A percentile compares a stretch with the other conserved stretches of the same genome.
Evolutionary conservation across 805 yeast species (phyloP).

Genomic region (Sporopachydermia lactativora): DNA sequence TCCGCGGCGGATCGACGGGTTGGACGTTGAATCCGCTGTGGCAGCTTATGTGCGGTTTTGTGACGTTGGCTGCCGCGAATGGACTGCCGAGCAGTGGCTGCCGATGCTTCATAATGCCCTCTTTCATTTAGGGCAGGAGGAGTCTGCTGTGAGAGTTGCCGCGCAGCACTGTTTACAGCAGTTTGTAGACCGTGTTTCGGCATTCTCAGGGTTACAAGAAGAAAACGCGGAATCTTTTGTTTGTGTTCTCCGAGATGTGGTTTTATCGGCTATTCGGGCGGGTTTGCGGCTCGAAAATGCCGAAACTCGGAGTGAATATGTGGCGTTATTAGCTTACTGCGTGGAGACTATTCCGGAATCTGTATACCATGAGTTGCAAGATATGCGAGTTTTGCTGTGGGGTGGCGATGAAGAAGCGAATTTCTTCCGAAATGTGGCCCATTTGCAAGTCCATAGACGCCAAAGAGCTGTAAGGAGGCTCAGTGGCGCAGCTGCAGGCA

Average conservation of each 20-base stretch:
- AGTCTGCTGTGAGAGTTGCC: slow-evolving; percentile 66
- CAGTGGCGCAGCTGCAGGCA: slow-evolving; percentile 21
- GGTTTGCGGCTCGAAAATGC: slow-evolving; percentile 55
- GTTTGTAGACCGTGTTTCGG: too few relatives aligned
- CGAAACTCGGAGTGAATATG: slow-evolving; percentile 55
- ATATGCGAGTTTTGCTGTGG: slow-evolving; percentile 48
- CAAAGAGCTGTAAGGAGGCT: slow-evolving; percentile 68
- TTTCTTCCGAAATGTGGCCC: slow-evolving; percentile 62
- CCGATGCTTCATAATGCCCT: slow-evolving; percentile 61
- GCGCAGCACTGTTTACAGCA: slow-evolving; percentile 48
- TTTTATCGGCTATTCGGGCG: slow-evolving; percentile 50
- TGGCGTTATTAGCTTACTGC: slow-evolving; percentile 49
- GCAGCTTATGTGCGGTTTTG: slow-evolving; percentile 52
- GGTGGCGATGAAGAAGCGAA: slow-evolving; percentile 73
- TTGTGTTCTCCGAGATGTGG: slow-evolving; percentile 31
- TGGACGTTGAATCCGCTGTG: slow-evolving; percentile 67
- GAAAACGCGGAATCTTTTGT: slow-evolving; percentile 19
- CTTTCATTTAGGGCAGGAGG: slow-evolving; percentile 59
- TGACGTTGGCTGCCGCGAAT: slow-evolving; percentile 31
- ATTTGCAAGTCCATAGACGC: slow-evolving; percentile 76
- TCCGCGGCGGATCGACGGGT: slow-evolving; percentile 44
- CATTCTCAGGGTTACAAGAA: slow-evolving; percentile 14
- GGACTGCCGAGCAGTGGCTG: slow-evolving; percentile 54
- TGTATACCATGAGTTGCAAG: slow-evolving; percentile 35
- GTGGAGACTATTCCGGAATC: slow-evolving; percentile 32